Evolutionary conservation across 2,329 filamentous ascomycete species (phyloP).

Genomic region (Stagonosporopsis tanaceti): DNA sequence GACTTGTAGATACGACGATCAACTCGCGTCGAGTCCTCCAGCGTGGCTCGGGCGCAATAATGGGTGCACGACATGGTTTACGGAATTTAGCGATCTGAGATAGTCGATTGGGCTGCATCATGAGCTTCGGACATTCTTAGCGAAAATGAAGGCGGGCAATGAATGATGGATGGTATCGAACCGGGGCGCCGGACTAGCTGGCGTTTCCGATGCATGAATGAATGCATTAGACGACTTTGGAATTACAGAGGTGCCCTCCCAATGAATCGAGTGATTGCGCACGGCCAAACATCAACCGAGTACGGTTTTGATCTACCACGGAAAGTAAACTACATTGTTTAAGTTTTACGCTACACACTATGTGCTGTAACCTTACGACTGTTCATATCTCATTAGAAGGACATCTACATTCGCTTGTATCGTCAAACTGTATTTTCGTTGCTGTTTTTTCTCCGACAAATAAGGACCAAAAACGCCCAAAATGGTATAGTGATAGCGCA

Average conservation of each 20-base stretch:
- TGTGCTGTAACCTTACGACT: neutral
- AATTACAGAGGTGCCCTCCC: conserved; percentile 9
- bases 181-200: conserved; percentile 45
- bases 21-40: conserved; percentile 30
- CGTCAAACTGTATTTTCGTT: conserved; percentile 4
- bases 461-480: neutral
- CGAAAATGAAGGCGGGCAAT: conserved; percentile 35
- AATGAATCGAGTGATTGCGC: neutral
- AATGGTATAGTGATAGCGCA: conserved; percentile 17
- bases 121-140: conserved; percentile 39
- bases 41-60: conserved; percentile 32
- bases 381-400: conserved; percentile 9
- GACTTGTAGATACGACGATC: conserved; percentile 57
- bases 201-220: conserved; percentile 41
- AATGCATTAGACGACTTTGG: conserved; percentile 38
- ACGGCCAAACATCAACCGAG: neutral
- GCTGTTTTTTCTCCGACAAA: neutral
- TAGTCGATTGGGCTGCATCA: conserved; percentile 28
- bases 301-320: neutral
- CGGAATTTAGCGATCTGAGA: conserved; percentile 35
- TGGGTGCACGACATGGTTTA: conserved; percentile 41
- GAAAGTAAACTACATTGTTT: conserved; percentile 1
- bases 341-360: neutral
- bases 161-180: conserved; percentile 33
- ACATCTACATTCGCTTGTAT: conserved; percentile 12